Percentiles rank a stretch among this genome's conserved stretches.
Evolutionary conservation across 345 rosid species (phyloP).

Genomic region (Brassica juncea): DNA sequence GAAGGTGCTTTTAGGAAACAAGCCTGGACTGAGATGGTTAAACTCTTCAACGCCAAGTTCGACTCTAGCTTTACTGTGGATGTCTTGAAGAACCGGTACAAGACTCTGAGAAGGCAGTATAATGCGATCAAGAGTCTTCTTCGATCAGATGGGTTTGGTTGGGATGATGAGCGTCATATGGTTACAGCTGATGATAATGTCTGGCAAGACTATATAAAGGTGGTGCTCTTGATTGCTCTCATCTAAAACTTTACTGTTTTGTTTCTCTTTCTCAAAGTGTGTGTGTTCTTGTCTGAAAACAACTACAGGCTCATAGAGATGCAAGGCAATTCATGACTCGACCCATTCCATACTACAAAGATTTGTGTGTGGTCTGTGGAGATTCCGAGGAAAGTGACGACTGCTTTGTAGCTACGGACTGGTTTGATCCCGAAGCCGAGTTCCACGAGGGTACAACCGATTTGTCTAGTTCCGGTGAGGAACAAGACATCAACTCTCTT

Average conservation of each 20-base stretch:
- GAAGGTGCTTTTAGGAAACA: constrained; percentile 78
- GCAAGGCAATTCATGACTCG: constrained; percentile 80
- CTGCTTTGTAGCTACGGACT: constrained; percentile 51
- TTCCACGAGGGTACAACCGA: constrained; percentile 39
- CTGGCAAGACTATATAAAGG: constrained; percentile 92
- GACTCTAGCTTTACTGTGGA: constrained; percentile 63
- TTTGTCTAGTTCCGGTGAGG: constrained; percentile 43
- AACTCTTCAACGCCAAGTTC: constrained; percentile 66
- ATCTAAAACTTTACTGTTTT: not conserved
- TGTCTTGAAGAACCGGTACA: constrained; percentile 79
- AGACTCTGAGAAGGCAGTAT: constrained; percentile 73
- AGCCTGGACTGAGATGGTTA: constrained; percentile 81
- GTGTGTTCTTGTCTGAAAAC: constrained; percentile 16
- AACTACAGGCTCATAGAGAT: constrained; percentile 63
- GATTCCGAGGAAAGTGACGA: constrained; percentile 53
- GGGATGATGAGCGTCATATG: constrained; percentile 89
- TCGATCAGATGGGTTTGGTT: constrained; percentile 65
- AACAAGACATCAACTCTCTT: constrained; percentile 42
- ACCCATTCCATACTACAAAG: constrained; percentile 74
- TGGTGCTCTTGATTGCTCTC: constrained; percentile 13
- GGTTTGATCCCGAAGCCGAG: constrained; percentile 52
- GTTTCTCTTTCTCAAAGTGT: not conserved
- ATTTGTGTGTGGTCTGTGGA: constrained; percentile 63
- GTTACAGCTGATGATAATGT: constrained; percentile 78
- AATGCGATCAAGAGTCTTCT: constrained; percentile 70